Evolutionary conservation across 1,139 yeast species (phyloP).

Genomic region (Taphrina deformans): DNA sequence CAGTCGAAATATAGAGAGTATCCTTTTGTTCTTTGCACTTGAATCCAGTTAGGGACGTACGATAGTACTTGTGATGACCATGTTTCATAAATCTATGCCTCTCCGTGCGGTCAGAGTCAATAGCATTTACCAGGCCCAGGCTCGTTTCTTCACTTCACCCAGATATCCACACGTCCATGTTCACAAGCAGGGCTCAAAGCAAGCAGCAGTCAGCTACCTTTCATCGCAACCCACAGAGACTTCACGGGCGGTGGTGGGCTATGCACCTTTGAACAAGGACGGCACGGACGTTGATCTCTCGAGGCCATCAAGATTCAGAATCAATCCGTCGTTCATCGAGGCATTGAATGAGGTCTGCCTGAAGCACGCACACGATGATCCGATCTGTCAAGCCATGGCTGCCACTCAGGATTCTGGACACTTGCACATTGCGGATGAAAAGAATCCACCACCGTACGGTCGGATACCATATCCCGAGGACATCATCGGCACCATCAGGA

Average conservation of each 20-base stretch:
- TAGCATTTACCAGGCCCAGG: neutral
- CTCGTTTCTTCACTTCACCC: conserved; percentile 5
- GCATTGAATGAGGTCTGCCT: conserved; percentile 45
- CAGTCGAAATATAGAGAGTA: too few relatives aligned
- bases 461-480: conserved; percentile 73
- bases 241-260: conserved; percentile 22
- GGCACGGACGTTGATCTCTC: conserved; percentile 20
- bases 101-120: too few relatives aligned
- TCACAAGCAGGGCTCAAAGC: conserved; percentile 10
- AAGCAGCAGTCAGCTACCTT: conserved; percentile 17
- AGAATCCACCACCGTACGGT: conserved; percentile 66
- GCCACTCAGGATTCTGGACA: conserved; percentile 56
- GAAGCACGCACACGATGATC: conserved; percentile 52
- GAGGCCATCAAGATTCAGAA: conserved; percentile 5
- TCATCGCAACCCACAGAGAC: neutral
- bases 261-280: conserved; percentile 5
- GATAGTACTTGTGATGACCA: too few relatives aligned
- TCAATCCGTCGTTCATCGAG: conserved; percentile 15
- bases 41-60: too few relatives aligned
- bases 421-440: conserved; percentile 73
- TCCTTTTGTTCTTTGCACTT: too few relatives aligned
- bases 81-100: too few relatives aligned
- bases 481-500: conserved; percentile 68
- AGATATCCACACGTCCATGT: conserved; percentile 13
- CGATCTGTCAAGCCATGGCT: conserved; percentile 63